phyloP scores from a whole-genome alignment of 2,329 filamentous ascomycete species.

The Epichloe glyceriae region DNA sequence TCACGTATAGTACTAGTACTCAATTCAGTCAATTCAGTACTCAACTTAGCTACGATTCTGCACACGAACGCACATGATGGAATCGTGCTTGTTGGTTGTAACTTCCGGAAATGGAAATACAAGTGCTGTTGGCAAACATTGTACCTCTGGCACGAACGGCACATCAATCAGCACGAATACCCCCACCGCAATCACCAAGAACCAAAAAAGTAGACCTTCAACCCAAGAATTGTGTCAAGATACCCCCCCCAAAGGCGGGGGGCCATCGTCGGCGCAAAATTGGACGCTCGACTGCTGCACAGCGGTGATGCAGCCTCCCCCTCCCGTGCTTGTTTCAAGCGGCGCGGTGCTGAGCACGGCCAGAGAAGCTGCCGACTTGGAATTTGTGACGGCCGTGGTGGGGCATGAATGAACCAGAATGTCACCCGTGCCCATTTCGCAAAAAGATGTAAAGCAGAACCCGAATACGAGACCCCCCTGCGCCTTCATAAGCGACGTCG shows the following conservation, averaged over 20 bases:
- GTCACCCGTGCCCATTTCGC: too few relatives aligned
- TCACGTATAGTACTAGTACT: not conserved
- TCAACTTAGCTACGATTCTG: not conserved
- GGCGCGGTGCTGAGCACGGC: slow-evolving; percentile 9
- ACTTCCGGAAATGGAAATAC: too few relatives aligned
- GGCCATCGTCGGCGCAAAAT: too few relatives aligned
- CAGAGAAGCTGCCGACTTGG: slow-evolving; percentile 8
- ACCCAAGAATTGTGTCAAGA: too few relatives aligned
- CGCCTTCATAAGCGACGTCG: not conserved
- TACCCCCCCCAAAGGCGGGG: too few relatives aligned
- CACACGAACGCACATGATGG: not conserved
- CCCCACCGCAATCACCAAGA: too few relatives aligned
- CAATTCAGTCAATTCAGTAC: not conserved
- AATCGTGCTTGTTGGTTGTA: not conserved
- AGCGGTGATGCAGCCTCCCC: too few relatives aligned
- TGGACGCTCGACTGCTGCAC: too few relatives aligned
- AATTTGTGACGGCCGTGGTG: slow-evolving; percentile 8
- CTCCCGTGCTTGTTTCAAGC: not conserved
- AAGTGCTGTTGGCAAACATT: too few relatives aligned
- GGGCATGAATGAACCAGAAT: not conserved
- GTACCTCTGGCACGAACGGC: too few relatives aligned
- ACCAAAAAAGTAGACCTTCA: too few relatives aligned
- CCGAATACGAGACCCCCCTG: slow-evolving; percentile 5
- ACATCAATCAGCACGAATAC: too few relatives aligned
- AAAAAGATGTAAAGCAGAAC: not conserved